Evolutionary conservation across 805 yeast species (phyloP), one percentile per base, ranked within the genome.

Genomic region (Ogataea thermomethanolica): DNA sequence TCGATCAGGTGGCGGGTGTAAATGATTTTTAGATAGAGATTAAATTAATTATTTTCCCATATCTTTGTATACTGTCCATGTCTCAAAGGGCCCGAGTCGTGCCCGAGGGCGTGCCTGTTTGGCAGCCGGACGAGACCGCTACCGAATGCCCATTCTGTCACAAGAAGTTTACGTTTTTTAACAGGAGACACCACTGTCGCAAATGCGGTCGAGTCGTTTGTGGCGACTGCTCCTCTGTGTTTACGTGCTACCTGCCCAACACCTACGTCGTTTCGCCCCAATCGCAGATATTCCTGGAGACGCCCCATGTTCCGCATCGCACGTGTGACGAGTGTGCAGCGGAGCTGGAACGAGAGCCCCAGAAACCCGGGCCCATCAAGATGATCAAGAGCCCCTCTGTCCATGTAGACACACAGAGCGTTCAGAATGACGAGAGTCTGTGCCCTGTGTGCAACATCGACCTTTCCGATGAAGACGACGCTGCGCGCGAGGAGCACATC

Each of bases 111-210:
- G 67, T 61, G 4, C 78, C 84, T 1, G 45, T 51, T 8, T 87
- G 96, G 96, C 89, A 87, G 62, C 71, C 77, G 3, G 95, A 88
- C 58, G 66, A 62, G 5, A 76, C 65, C 1, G 81, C 65, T 1
- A 15, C 47, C 0, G 54, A 53, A 2, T 87, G 96, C 55, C 69
- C 70, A 14, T 52, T 78, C 4, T 87, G 96, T 58, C 54, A 56
- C 23, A 45, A 57, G 1, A 39, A 48, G 28, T 87, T 79, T 63
- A 67, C 80, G 2, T 61, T 85, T 41, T 79, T 83, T 59, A 74
- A 68, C 56, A 70, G 96, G 42, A 72, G 89, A 41, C 96, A 87
- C 62, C 96, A 87, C 59, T 87, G 96, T 60, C 70, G 93, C 37
- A 70, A 65, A 43, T 87, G 96, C 64, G 96, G 96, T 3, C 67